phyloP scores from a whole-genome alignment of 2,329 filamentous ascomycete genomes.

The Rhinocladiella mackenziei region DNA sequence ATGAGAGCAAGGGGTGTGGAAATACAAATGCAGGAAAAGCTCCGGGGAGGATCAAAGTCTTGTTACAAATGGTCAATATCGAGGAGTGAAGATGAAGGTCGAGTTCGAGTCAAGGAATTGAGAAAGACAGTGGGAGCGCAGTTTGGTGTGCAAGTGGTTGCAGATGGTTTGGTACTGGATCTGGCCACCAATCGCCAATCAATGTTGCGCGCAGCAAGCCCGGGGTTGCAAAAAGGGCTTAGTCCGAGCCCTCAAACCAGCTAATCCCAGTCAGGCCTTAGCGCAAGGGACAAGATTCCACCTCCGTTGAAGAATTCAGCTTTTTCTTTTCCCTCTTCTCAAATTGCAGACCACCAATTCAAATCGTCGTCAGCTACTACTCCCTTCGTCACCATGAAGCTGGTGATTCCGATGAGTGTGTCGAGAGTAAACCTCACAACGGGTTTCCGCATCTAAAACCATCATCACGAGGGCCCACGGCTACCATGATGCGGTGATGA shows the following conservation, averaged over 20 bases:
- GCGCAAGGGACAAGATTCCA: conserved; percentile 4
- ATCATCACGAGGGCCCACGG: conserved; percentile 66
- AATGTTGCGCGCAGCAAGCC: not conserved
- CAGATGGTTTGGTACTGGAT: not conserved
- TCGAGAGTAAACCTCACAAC: conserved; percentile 56
- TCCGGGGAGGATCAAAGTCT: no score
- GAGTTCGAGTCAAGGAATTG: no score
- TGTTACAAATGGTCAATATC: no score
- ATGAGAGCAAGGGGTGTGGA: no score
- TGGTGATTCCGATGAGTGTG: conserved; percentile 68
- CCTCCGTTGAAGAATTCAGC: no score
- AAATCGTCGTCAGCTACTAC: conserved; percentile 66
- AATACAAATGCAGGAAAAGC: no score
- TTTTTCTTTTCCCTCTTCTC: conserved; percentile 43
- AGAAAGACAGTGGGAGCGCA: no score
- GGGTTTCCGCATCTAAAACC: conserved; percentile 70
- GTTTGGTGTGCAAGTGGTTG: not conserved
- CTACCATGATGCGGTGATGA: conserved; percentile 66
- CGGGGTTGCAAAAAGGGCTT: no score
- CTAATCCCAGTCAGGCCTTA: not conserved
- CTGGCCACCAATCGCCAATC: conserved; percentile 4
- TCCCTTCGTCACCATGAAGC: conserved; percentile 50
- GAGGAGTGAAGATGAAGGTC: no score
- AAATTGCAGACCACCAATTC: conserved; percentile 47
- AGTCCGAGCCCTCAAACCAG: no score